phyloP scores from a whole-genome alignment of 805 yeast species.

The Diddensiella santjacobensis region DNA sequence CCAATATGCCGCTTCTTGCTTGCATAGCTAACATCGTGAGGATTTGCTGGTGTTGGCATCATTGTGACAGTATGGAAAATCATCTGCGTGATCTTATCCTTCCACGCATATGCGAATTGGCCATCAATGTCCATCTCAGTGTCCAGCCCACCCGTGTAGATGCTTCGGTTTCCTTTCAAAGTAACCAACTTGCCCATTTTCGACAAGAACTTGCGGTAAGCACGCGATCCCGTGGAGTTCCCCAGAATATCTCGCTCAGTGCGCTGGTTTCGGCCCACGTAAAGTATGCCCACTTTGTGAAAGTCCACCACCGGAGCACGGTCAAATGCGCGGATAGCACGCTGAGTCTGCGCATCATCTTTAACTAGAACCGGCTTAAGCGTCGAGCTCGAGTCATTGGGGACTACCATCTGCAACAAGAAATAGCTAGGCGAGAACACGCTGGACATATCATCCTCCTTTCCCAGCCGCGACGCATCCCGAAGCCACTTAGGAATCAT shows the following conservation, averaged over 20 bases:
- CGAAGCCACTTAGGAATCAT: constrained; percentile 19
- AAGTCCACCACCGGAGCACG: constrained; percentile 73
- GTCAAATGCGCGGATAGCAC: constrained; percentile 64
- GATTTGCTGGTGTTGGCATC: constrained; percentile 53
- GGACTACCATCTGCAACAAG: constrained; percentile 49
- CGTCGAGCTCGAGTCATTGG: constrained; percentile 35
- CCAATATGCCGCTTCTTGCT: constrained; percentile 83
- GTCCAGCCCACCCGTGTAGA: constrained; percentile 78
- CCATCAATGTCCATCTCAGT: constrained; percentile 70
- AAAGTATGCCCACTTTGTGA: constrained; percentile 74
- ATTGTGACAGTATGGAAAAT: constrained; percentile 77
- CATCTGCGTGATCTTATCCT: constrained; percentile 64
- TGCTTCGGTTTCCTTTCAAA: constrained; percentile 47
- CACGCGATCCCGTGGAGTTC: constrained; percentile 60
- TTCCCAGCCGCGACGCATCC: constrained; percentile 4
- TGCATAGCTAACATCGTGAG: constrained; percentile 43
- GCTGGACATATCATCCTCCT: not conserved
- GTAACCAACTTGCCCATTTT: constrained; percentile 58
- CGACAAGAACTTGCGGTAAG: constrained; percentile 56
- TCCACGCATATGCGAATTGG: constrained; percentile 67
- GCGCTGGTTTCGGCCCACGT: constrained; percentile 64
- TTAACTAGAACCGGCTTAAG: constrained; percentile 49
- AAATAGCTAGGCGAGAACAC: constrained; percentile 44
- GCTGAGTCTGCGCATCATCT: constrained; percentile 43
- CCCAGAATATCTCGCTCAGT: constrained; percentile 60